These are phyloP conservation scores for Candida vartiovaarae DNA, from an alignment of 805 yeast genomes.

Conservation along the genomic window DNA sequence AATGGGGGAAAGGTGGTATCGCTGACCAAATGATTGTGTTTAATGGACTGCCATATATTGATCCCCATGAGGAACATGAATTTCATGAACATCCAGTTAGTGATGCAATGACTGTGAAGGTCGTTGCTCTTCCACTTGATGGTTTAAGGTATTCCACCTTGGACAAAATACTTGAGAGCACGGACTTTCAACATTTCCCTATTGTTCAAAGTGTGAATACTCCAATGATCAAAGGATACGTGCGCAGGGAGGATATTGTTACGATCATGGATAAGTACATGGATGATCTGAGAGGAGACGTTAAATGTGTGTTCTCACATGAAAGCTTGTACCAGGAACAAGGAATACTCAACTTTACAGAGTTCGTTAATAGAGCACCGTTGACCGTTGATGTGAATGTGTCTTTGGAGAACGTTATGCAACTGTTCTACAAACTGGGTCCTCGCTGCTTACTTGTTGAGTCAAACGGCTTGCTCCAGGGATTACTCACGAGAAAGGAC, in stretches of 20 bases:
- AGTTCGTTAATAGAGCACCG: conserved; percentile 48
- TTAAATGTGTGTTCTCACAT: conserved; percentile 5
- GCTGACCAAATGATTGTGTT: conserved; percentile 92
- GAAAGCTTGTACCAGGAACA: conserved; percentile 5
- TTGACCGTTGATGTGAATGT: conserved; percentile 47
- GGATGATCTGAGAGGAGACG: conserved; percentile 24
- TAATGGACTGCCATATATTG: conserved; percentile 83
- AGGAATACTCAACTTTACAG: conserved; percentile 20
- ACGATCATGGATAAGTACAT: conserved; percentile 22
- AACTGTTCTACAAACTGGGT: conserved; percentile 71
- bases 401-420: conserved; percentile 54
- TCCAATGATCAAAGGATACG: conserved; percentile 39
- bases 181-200: conserved; percentile 45
- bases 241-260: conserved; percentile 36
- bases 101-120: conserved; percentile 55
- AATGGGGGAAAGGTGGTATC: conserved; percentile 78
- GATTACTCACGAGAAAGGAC: conserved; percentile 83
- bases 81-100: conserved; percentile 41
- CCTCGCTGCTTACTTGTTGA: conserved; percentile 69
- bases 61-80: conserved; percentile 58
- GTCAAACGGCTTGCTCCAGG: conserved; percentile 52
- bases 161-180: conserved; percentile 26
- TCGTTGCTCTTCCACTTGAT: conserved; percentile 32
- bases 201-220: conserved; percentile 34
- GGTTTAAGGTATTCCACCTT: conserved; percentile 30